Evolutionary conservation across 23 red algal genomes (phyloP).

Genomic region (Gracilariopsis chorda): DNA sequence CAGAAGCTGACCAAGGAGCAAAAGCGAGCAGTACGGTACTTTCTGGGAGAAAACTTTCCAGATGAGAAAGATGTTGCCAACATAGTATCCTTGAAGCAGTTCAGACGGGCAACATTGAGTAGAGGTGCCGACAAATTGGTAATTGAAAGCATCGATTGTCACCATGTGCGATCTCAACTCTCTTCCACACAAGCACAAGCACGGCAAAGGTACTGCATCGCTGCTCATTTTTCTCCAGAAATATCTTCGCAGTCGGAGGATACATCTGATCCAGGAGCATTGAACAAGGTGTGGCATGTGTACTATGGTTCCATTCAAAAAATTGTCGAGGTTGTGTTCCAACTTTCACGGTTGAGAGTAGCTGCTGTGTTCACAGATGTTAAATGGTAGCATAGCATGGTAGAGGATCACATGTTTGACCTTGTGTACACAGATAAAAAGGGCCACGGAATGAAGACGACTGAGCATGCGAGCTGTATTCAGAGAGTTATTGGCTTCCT

Average conservation of each 20-base stretch:
- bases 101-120: background rate
- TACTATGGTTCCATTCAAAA: background rate
- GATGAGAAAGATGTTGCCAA: background rate
- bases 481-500: conserved; percentile 1
- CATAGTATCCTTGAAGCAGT: background rate
- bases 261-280: background rate
- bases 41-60: background rate
- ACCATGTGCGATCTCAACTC: background rate
- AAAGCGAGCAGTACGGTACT: background rate
- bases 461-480: background rate
- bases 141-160: background rate
- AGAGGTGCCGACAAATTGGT: background rate
- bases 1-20: background rate
- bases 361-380: background rate
- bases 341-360: background rate
- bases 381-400: background rate
- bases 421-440: background rate
- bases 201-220: background rate
- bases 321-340: background rate
- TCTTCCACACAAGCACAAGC: background rate
- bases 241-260: background rate
- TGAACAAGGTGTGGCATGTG: background rate
- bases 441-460: background rate
- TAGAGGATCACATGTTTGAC: background rate
- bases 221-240: background rate